These are phyloP conservation scores for Luvunga scandens DNA, from an alignment of 345 rosid genomes.

Conservation along the genomic window DNA sequence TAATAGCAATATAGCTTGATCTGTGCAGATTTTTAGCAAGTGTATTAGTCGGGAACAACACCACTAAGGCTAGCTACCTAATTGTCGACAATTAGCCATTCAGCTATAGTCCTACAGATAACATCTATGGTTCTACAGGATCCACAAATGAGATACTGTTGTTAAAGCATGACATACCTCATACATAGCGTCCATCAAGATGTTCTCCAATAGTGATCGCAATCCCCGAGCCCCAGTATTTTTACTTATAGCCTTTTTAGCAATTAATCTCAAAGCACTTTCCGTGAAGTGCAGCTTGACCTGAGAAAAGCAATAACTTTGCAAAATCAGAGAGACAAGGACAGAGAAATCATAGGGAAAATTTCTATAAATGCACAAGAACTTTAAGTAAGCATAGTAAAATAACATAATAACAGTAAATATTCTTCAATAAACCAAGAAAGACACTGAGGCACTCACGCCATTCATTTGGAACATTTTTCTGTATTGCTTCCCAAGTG, in stretches of 20 bases:
- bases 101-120: background rate
- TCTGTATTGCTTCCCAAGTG: conserved; percentile 92
- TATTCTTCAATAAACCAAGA: background rate
- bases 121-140: background rate
- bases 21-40: background rate
- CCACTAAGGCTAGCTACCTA: background rate
- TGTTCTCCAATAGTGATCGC: conserved; percentile 78
- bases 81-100: background rate
- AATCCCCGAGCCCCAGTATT: conserved; percentile 95
- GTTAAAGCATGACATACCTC: conserved; percentile 51
- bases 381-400: background rate
- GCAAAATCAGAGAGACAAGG: background rate
- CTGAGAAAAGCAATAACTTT: conserved; percentile 34
- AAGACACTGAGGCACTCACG: conserved; percentile 44
- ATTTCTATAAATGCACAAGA: background rate
- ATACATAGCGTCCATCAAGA: conserved; percentile 97
- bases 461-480: conserved; percentile 92
- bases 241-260: conserved; percentile 80
- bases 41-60: background rate
- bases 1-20: background rate
- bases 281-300: conserved; percentile 85
- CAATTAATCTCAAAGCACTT: conserved; percentile 71
- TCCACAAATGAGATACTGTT: background rate
- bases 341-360: background rate
- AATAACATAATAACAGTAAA: background rate